phyloP scores from a whole-genome alignment of 176 grass and related monocot species.

The Stipa capillata region DNA sequence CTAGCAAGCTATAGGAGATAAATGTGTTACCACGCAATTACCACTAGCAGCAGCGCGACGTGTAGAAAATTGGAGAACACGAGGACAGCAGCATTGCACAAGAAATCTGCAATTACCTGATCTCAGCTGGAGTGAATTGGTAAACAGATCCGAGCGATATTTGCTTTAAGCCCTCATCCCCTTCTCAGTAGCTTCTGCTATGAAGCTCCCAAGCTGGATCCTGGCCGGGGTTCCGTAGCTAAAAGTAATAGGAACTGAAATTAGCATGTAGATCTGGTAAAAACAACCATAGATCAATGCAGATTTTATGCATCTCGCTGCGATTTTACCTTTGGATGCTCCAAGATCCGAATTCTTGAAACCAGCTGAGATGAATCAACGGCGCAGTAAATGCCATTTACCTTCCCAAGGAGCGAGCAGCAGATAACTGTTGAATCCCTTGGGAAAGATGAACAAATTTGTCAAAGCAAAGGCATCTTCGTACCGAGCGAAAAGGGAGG shows the following conservation, averaged over 20 bases:
- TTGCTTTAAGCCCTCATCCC: not conserved
- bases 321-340: not conserved
- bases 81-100: conserved; percentile 11
- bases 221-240: too few relatives aligned
- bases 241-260: not conserved
- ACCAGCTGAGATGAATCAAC: not conserved
- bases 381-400: not conserved
- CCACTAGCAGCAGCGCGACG: not conserved
- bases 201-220: not conserved
- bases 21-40: not conserved
- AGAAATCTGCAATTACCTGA: conserved; percentile 28
- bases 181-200: not conserved
- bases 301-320: not conserved
- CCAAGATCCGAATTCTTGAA: not conserved
- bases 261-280: conserved; percentile 24
- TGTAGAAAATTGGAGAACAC: conserved; percentile 22
- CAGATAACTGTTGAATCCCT: conserved; percentile 2
- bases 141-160: conserved; percentile 26
- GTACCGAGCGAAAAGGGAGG: conserved; percentile 15
- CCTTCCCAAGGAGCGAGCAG: conserved; percentile 7
- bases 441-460: conserved; percentile 20
- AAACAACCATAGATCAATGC: not conserved
- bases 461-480: not conserved
- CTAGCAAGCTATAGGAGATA: conserved; percentile 10
- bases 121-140: not conserved